phyloP scores from a whole-genome alignment of 2,329 filamentous ascomycete species.

The Verticillium nubilum region DNA sequence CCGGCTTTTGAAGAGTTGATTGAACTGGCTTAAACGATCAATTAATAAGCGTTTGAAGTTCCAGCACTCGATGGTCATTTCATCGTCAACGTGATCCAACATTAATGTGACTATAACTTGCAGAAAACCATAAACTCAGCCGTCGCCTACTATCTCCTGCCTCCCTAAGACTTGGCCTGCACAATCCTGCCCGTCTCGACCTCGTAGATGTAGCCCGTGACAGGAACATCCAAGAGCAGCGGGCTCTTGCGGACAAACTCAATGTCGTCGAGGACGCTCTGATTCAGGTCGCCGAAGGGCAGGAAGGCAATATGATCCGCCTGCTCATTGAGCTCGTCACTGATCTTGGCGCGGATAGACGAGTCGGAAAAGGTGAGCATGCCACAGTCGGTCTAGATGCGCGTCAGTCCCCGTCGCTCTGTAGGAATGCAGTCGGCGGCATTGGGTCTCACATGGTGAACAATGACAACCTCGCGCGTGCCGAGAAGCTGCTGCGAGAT shows the following conservation, averaged over 20 bases:
- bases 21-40: too few species aligned
- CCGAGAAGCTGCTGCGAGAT: slow-evolving; percentile 64
- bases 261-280: slow-evolving; percentile 63
- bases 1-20: too few species aligned
- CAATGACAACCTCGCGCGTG: slow-evolving; percentile 57
- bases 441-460: slow-evolving; percentile 49
- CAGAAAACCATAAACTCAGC: too few species aligned
- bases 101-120: too few species aligned
- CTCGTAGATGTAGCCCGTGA: slow-evolving; percentile 74
- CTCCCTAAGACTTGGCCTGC: background rate
- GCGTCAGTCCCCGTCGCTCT: background rate
- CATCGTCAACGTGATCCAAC: too few species aligned
- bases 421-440: too few species aligned
- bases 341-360: slow-evolving; percentile 49
- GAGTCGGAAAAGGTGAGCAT: slow-evolving; percentile 65
- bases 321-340: slow-evolving; percentile 50
- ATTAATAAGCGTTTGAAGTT: too few species aligned
- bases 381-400: slow-evolving; percentile 30
- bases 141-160: too few species aligned
- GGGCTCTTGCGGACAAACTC: slow-evolving; percentile 51
- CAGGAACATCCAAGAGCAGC: slow-evolving; percentile 53
- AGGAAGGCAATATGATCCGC: slow-evolving; percentile 55
- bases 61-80: too few species aligned
- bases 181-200: slow-evolving; percentile 60
- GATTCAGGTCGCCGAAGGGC: slow-evolving; percentile 56